Base-by-base conservation (phyloP, 2,329 filamentous ascomycete species). In the Aspergillus glaucus region DNA sequence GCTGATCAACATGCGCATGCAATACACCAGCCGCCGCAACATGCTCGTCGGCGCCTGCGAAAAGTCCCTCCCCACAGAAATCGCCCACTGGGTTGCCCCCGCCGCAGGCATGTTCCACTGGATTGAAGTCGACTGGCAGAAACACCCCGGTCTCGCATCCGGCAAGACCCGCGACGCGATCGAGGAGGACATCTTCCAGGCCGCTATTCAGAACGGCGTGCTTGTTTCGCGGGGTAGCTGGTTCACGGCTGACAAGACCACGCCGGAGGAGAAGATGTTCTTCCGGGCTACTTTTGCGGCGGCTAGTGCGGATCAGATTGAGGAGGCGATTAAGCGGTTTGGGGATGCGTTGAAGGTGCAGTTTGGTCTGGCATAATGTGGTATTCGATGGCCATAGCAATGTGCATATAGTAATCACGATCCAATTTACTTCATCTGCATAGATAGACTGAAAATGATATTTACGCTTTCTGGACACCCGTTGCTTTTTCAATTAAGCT, bases 251-350 rank as follows among this genome's bases (percentile, higher is more conserved):
- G 86, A 93, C 64, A 79, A 78, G 40, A 76, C 80, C 43, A 76
- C 74, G 9, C 66, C 71, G 46, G 74, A 76, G 45, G 75, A 76
- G 9, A 85, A 83, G 24, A 76, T 95, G 69, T 96, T 88, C 73
- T 94, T 97, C 76, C 81, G 93, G 46, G 84, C 88, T 3, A 98
- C 92, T 0, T 98, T 87, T 73, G 91, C 92, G 0, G 85, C 90
- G 34, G 90, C 90, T 2, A 83, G 80, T 10, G 76, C 79, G 12
- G 79, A 84, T 47, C 80, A 83, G 56, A 90, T 92, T 76, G 75
- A 75, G 2, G 79, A 84, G 61, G 87, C 87, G 1, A 88, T 90
- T 49, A 75, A 77, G 53, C 75, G 92, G 50, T 85, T 98, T 57
- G 89, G 88, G 0, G 77, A 79, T 49, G 87, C 89, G 6, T 75